These are phyloP conservation scores for Pelargonium nanum DNA, from an alignment of 345 rosid genomes.

Conservation along the genomic window DNA sequence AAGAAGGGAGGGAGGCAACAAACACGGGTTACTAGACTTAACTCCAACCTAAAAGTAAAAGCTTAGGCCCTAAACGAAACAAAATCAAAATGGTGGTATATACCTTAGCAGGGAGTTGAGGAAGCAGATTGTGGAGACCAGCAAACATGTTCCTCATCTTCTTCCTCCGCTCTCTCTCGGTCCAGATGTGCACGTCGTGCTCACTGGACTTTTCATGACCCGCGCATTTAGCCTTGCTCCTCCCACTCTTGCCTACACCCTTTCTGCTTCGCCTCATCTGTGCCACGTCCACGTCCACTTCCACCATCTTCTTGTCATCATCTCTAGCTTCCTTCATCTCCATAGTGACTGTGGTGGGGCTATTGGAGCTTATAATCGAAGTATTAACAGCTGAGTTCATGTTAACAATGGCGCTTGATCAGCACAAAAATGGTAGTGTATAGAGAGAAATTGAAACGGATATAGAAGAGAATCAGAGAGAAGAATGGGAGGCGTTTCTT, in stretches of 20 bases:
- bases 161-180: slow-evolving; percentile 74
- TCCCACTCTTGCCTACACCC: slow-evolving; percentile 6
- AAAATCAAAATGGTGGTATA: neutral
- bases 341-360: neutral
- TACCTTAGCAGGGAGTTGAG: slow-evolving; percentile 73
- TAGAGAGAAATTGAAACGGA: too few species aligned
- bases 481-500: neutral
- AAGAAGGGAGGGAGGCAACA: too few species aligned
- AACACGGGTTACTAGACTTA: too few species aligned
- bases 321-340: neutral
- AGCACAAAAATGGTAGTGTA: too few species aligned
- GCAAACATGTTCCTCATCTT: slow-evolving; percentile 71
- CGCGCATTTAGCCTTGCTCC: slow-evolving; percentile 11
- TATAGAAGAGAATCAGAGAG: neutral
- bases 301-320: neutral
- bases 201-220: slow-evolving; percentile 23
- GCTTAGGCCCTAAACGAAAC: too few species aligned
- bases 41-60: too few species aligned
- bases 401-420: neutral
- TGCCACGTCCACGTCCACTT: slow-evolving; percentile 7
- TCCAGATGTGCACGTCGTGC: slow-evolving; percentile 60
- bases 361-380: neutral
- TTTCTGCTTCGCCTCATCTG: slow-evolving; percentile 11
- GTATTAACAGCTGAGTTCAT: neutral
- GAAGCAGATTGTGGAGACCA: slow-evolving; percentile 64